phyloP scores from a whole-genome alignment of 2,329 filamentous ascomycete species.

The Fusarium nygamai region DNA sequence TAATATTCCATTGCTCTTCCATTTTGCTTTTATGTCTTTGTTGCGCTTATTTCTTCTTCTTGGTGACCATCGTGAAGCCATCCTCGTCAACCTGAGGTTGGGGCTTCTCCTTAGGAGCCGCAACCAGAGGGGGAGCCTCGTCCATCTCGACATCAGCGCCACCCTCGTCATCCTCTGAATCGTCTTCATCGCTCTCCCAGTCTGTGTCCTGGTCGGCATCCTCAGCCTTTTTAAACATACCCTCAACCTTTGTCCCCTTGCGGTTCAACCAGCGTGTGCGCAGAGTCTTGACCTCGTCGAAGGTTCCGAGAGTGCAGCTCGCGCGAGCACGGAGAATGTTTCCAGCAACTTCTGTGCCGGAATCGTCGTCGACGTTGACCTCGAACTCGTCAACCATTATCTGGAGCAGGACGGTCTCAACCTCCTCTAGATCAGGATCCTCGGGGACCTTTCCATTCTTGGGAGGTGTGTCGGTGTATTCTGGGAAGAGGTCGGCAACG shows the following conservation, averaged over 20 bases:
- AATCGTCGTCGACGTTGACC: slow-evolving; percentile 90
- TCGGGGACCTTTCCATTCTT: slow-evolving; percentile 47
- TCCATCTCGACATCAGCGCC: slow-evolving; percentile 72
- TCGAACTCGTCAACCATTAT: slow-evolving; percentile 98
- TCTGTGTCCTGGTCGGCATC: slow-evolving; percentile 67
- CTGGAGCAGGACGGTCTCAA: slow-evolving; percentile 86
- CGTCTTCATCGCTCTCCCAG: slow-evolving; percentile 70
- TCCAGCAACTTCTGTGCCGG: slow-evolving; percentile 76
- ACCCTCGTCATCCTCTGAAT: slow-evolving; percentile 64
- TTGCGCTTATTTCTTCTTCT: slow-evolving; percentile 62
- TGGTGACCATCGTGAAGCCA: slow-evolving; percentile 79
- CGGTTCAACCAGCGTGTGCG: slow-evolving; percentile 69
- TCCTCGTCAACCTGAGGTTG: slow-evolving; percentile 82
- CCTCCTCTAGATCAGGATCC: slow-evolving; percentile 77
- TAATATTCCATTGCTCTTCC: slow-evolving; percentile 5
- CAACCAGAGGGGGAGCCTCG: slow-evolving; percentile 72
- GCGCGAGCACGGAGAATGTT: slow-evolving; percentile 75
- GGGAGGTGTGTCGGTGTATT: slow-evolving; percentile 62
- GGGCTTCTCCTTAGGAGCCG: slow-evolving; percentile 68
- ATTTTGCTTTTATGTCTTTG: slow-evolving; percentile 36
- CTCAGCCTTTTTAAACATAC: slow-evolving; percentile 65
- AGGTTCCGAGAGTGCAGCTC: slow-evolving; percentile 72
- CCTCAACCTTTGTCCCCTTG: slow-evolving; percentile 67
- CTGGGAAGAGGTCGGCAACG: slow-evolving; percentile 80
- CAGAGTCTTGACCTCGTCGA: slow-evolving; percentile 71